Evolutionary conservation across 805 yeast species (phyloP).

Genomic region (Candida insectalens): DNA sequence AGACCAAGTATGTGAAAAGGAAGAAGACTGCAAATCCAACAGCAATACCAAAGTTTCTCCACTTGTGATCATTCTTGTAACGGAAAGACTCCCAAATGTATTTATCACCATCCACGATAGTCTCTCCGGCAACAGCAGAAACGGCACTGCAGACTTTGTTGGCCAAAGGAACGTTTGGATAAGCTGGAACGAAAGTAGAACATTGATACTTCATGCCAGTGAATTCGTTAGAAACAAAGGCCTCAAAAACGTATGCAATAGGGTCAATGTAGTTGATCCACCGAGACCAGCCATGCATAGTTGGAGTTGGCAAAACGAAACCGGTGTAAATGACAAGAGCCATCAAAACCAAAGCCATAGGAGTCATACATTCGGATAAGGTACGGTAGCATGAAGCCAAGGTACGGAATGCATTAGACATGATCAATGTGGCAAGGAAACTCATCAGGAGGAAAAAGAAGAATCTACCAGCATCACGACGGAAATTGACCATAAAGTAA

Average conservation of each 20-base stretch:
- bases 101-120: constrained; percentile 46
- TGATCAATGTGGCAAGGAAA: constrained; percentile 33
- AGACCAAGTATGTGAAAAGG: constrained; percentile 38
- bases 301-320: constrained; percentile 45
- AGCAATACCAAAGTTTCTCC: constrained; percentile 76
- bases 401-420: constrained; percentile 47
- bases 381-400: constrained; percentile 40
- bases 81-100: constrained; percentile 40
- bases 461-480: constrained; percentile 42
- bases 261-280: constrained; percentile 59
- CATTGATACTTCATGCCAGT: constrained; percentile 36
- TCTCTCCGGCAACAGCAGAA: constrained; percentile 49
- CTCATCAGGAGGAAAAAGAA: constrained; percentile 41
- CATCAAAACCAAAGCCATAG: constrained; percentile 40
- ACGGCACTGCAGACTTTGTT: constrained; percentile 28
- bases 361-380: constrained; percentile 47
- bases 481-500: constrained; percentile 45
- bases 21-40: constrained; percentile 48
- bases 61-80: constrained; percentile 48
- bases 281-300: constrained; percentile 55
- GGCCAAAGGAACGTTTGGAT: constrained; percentile 12
- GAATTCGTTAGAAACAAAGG: constrained; percentile 51
- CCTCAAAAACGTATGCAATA: constrained; percentile 46
- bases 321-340: constrained; percentile 45
- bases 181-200: constrained; percentile 36